Percentiles rank a stretch among this genome's conserved stretches.
Evolutionary conservation across 2,329 filamentous ascomycete genomes (phyloP).

Genomic region (Alternaria arborescens): DNA sequence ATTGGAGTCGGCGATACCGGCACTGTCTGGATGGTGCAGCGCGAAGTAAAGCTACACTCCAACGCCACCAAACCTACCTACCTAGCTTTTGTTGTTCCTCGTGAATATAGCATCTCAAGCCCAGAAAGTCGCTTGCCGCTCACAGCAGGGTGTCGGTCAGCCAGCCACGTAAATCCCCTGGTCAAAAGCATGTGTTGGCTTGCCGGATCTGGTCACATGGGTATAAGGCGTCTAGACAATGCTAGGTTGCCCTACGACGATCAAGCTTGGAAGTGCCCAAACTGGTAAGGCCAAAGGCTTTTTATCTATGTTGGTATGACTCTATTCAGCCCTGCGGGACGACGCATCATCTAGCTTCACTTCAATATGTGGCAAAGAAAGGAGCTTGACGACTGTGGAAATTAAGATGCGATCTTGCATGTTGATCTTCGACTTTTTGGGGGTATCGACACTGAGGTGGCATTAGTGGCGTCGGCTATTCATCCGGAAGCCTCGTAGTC

Average conservation of each 20-base stretch:
- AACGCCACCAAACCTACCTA: not conserved
- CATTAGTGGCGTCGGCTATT: not conserved
- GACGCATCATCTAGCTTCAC: not conserved
- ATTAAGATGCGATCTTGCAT: not conserved
- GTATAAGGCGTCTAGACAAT: not conserved
- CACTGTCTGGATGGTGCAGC: not conserved
- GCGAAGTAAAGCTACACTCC: not conserved
- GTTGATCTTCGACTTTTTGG: not conserved
- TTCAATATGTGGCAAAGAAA: not conserved
- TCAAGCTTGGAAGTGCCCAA: too few species aligned
- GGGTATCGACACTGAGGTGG: not conserved
- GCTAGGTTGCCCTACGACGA: not conserved
- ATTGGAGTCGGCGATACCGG: not conserved
- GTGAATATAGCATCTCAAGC: not conserved
- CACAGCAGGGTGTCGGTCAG: not conserved
- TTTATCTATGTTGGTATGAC: not conserved
- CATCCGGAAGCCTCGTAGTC: not conserved
- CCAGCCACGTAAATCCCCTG: not conserved
- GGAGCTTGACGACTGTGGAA: too few species aligned
- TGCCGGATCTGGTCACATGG: not conserved
- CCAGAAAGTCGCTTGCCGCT: not conserved
- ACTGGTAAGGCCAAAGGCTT: not conserved
- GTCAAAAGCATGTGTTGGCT: not conserved
- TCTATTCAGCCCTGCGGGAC: not conserved
- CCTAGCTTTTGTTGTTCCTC: not conserved